Conservation (phyloP, 1,284 basidiomycete species). For the Exobasidium cylindrosporum region DNA sequence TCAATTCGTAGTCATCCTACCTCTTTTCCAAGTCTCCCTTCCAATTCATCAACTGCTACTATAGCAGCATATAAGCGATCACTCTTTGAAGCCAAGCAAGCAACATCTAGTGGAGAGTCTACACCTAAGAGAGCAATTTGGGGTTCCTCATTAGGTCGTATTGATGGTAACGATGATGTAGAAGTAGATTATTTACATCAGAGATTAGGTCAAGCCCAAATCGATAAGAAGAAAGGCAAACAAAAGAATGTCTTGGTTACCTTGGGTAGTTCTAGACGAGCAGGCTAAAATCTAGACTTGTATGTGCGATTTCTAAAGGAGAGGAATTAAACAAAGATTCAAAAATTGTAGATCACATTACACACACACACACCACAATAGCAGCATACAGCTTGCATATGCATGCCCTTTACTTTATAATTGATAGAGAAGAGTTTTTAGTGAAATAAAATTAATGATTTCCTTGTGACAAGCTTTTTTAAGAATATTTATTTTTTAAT, state of each 20-base stretch:
- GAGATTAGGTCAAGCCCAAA: background rate
- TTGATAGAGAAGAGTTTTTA: too few species aligned
- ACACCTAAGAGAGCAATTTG: constrained; percentile 4
- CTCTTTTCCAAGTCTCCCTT: constrained; percentile 37
- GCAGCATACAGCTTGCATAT: too few species aligned
- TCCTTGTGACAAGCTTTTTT: too few species aligned
- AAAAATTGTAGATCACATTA: too few species aligned
- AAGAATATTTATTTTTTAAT: too few species aligned
- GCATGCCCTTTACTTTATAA: too few species aligned
- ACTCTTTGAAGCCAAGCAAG: constrained; percentile 25
- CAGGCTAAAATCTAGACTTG: too few species aligned
- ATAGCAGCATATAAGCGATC: constrained; percentile 45
- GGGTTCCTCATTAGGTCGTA: background rate
- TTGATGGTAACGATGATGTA: constrained; percentile 3
- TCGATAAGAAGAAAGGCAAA: background rate
- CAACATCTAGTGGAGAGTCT: background rate
- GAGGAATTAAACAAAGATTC: too few species aligned
- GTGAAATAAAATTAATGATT: too few species aligned
- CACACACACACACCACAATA: too few species aligned
- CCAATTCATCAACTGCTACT: constrained; percentile 25
- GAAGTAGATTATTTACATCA: background rate
- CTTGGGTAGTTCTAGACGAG: background rate
- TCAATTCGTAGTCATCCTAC: constrained; percentile 5
- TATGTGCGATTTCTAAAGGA: too few species aligned
- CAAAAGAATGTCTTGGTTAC: background rate